phyloP scores from a whole-genome alignment of 208 protist genomes.

The Leishmania mexicana region DNA sequence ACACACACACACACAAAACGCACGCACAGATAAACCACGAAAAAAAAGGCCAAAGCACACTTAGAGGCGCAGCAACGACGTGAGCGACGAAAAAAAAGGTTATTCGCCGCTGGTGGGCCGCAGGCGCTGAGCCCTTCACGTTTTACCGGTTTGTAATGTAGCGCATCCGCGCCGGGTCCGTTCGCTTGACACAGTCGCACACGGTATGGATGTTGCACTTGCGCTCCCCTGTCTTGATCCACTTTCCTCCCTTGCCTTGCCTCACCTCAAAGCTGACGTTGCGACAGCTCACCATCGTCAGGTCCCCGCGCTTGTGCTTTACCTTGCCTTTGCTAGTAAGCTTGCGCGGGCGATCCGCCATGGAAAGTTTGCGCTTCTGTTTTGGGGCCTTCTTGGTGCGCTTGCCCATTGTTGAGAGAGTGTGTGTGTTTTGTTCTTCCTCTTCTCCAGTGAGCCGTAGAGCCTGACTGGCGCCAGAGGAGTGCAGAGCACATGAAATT shows the following conservation, averaged over 20 bases:
- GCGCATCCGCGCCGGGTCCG: constrained; percentile 84
- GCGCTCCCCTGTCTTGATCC: constrained; percentile 77
- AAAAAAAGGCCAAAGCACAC: background rate
- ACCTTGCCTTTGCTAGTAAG: constrained; percentile 86
- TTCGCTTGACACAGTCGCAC: constrained; percentile 88
- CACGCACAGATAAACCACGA: background rate
- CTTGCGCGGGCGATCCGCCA: constrained; percentile 75
- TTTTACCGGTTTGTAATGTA: constrained; percentile 82
- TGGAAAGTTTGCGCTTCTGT: constrained; percentile 82
- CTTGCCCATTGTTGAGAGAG: constrained; percentile 73
- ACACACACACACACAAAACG: background rate
- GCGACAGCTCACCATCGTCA: constrained; percentile 73
- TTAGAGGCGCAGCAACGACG: background rate
- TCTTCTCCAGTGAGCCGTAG: background rate
- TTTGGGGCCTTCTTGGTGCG: constrained; percentile 78
- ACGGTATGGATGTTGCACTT: constrained; percentile 92
- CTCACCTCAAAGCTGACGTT: constrained; percentile 85
- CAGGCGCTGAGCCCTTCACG: background rate
- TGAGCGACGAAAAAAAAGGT: background rate
- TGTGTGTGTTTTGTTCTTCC: background rate
- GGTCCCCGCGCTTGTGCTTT: constrained; percentile 83
- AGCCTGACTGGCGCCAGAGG: background rate
- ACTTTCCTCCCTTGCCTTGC: constrained; percentile 89
- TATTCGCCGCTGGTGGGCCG: too few species aligned
- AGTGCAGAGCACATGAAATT: background rate